phyloP scores from a whole-genome alignment of 169 alveolate genomes.

The Babesia ovis region DNA sequence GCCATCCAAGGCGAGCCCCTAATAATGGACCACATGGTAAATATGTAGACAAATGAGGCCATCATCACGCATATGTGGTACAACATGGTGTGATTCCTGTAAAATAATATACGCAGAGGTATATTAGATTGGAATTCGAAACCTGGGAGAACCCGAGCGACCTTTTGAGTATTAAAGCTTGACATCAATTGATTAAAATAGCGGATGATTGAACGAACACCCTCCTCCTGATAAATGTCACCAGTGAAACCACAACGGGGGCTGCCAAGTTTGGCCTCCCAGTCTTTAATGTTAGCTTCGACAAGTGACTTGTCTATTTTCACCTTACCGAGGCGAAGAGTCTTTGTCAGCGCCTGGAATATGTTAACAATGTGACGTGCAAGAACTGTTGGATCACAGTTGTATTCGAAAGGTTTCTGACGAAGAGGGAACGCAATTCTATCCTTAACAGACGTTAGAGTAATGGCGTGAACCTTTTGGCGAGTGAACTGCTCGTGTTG shows the following conservation, averaged over 20 bases:
- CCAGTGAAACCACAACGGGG: conserved; percentile 43
- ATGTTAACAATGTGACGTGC: conserved; percentile 17
- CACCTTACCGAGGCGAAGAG: conserved; percentile 3
- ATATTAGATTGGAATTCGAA: conserved; percentile 1
- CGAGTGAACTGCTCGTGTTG: conserved; percentile 48
- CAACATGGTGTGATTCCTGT: background rate
- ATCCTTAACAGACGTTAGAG: conserved; percentile 33
- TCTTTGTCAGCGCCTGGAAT: conserved; percentile 1
- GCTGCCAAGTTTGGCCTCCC: conserved; percentile 34
- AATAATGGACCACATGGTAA: conserved; percentile 51
- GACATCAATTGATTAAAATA: background rate
- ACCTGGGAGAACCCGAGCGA: background rate
- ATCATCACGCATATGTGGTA: conserved; percentile 20
- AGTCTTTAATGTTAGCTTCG: background rate
- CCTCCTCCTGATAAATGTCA: conserved; percentile 16
- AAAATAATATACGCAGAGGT: conserved; percentile 3
- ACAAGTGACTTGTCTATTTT: conserved; percentile 2
- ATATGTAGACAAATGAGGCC: conserved; percentile 23
- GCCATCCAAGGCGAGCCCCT: conserved; percentile 49
- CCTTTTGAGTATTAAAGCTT: conserved; percentile 26
- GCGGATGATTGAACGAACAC: conserved; percentile 17
- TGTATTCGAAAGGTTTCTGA: conserved; percentile 15
- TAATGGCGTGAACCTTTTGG: conserved; percentile 39
- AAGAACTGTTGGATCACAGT: conserved; percentile 6
- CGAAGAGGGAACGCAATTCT: conserved; percentile 14